Evolutionary conservation across 208 protist species (phyloP).

Genomic region (Acanthamoeba sp.): DNA sequence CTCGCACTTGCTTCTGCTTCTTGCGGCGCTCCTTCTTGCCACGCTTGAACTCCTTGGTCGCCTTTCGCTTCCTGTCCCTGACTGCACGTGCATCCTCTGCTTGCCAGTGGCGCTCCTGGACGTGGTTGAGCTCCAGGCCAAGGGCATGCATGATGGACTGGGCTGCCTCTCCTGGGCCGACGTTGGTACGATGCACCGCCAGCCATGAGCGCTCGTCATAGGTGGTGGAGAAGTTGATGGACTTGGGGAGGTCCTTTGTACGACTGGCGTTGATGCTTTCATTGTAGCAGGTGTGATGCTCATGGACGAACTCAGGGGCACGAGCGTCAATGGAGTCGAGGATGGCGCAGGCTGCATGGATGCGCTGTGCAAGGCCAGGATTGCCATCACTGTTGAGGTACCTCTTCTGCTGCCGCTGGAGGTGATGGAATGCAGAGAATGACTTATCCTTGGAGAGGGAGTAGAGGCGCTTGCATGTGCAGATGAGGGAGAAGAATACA

Average conservation of each 20-base stretch:
- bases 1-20: neutral
- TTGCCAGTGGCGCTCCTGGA: neutral
- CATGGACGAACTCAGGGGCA: neutral
- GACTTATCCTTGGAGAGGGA: neutral
- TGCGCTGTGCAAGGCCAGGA: neutral
- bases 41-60: neutral
- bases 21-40: neutral
- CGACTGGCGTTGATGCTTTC: neutral
- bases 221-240: neutral
- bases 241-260: neutral
- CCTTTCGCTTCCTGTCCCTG: neutral
- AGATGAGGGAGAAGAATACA: neutral
- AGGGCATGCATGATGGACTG: neutral
- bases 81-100: neutral
- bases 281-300: neutral
- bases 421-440: neutral
- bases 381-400: neutral
- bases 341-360: neutral
- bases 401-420: neutral
- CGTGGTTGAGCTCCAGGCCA: neutral
- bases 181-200: neutral
- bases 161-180: neutral
- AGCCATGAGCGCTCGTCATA: neutral
- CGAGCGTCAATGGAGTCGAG: neutral
- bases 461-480: conserved; percentile 15